phyloP scores from a whole-genome alignment of 2,329 filamentous ascomycete species.

The Cladophialophora carrionii region DNA sequence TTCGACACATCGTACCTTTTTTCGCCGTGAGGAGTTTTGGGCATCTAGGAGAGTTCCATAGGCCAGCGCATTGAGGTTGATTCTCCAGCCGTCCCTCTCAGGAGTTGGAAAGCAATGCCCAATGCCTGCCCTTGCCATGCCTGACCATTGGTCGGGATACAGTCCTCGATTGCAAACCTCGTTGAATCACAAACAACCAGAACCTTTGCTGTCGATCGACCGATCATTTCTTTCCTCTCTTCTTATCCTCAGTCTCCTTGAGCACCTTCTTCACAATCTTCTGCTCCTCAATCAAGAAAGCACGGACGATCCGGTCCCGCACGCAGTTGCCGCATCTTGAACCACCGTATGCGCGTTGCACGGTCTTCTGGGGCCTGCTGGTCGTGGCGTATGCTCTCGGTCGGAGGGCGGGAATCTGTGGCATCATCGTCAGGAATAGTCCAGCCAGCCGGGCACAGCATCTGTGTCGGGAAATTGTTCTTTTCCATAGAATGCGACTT shows the following conservation, averaged over 20 bases:
- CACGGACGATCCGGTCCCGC: conserved; percentile 94
- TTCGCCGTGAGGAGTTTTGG: not conserved
- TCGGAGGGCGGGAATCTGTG: conserved; percentile 89
- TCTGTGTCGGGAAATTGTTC: conserved; percentile 14
- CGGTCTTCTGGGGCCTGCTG: conserved; percentile 99
- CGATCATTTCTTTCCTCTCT: conserved; percentile 63
- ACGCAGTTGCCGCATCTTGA: conserved; percentile 99
- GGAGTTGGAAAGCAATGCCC: not conserved
- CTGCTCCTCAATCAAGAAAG: conserved; percentile 99
- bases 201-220: not conserved
- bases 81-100: not conserved
- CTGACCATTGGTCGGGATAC: not conserved
- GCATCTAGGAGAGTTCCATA: not conserved
- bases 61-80: not conserved
- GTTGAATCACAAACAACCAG: not conserved
- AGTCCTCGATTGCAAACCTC: not conserved
- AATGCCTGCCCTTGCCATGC: not conserved
- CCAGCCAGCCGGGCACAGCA: not conserved
- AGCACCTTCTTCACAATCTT: conserved; percentile 99
- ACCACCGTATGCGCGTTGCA: conserved; percentile 97
- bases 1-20: not conserved
- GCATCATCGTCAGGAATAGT: conserved; percentile 1
- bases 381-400: conserved; percentile 97
- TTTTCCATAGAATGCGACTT: conserved; percentile 58
- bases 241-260: conserved; percentile 89